Evolutionary conservation across 2,329 filamentous ascomycete genomes (phyloP).

Genomic region (Fusarium torulosum): DNA sequence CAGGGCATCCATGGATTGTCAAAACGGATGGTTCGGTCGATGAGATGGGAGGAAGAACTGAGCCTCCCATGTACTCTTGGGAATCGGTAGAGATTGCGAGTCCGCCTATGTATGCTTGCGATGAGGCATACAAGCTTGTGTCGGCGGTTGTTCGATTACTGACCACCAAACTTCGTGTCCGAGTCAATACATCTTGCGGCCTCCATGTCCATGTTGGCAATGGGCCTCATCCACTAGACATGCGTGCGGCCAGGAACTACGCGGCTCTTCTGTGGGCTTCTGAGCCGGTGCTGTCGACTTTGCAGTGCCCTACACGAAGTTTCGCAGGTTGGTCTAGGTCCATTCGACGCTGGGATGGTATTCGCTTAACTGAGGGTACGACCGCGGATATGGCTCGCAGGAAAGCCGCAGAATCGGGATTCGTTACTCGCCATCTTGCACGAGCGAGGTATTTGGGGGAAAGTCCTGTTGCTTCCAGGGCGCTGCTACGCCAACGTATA

Average conservation of each 20-base stretch:
- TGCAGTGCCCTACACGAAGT: conserved; percentile 53
- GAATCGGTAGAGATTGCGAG: conserved; percentile 51
- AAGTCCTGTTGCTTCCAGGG: conserved; percentile 22
- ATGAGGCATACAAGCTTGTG: conserved; percentile 48
- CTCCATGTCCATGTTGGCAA: conserved; percentile 56
- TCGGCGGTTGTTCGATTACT: conserved; percentile 51
- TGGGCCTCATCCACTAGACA: conserved; percentile 49
- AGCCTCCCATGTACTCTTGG: conserved; percentile 34
- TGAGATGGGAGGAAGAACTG: background rate
- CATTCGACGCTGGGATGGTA: conserved; percentile 18
- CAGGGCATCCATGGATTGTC: conserved; percentile 23
- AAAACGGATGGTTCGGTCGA: conserved; percentile 6
- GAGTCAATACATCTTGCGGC: conserved; percentile 52
- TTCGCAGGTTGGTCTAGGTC: conserved; percentile 9
- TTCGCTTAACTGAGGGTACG: conserved; percentile 8
- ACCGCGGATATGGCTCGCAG: conserved; percentile 11
- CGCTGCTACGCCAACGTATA: conserved; percentile 6
- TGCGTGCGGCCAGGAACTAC: conserved; percentile 48
- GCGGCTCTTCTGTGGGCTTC: conserved; percentile 54
- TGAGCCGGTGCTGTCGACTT: conserved; percentile 53
- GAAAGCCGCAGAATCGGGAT: background rate
- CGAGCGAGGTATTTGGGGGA: conserved; percentile 47
- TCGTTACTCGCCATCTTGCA: conserved; percentile 33
- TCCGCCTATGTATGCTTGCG: conserved; percentile 51
- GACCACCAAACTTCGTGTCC: conserved; percentile 49